These are phyloP conservation scores for Trichoderma polysporum DNA, from an alignment of 2,329 filamentous ascomycete species.

Conservation along the genomic window DNA sequence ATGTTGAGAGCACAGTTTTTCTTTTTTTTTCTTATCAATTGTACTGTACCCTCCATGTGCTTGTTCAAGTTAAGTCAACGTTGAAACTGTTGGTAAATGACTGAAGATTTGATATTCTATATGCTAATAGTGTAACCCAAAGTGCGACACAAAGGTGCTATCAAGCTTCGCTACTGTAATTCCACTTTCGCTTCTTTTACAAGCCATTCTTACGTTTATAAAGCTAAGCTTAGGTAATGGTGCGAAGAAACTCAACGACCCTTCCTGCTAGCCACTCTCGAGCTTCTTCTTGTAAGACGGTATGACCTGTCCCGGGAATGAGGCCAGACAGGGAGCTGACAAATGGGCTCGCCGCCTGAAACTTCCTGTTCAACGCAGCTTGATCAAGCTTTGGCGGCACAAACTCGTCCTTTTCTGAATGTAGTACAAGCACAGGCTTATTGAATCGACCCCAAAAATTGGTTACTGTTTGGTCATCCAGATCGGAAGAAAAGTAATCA, in stretches of 20 bases:
- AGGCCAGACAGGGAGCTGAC: slow-evolving; percentile 52
- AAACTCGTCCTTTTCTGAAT: slow-evolving; percentile 65
- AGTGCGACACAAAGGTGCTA: not conserved
- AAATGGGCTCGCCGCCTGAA: slow-evolving; percentile 47
- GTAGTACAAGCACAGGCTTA: slow-evolving; percentile 62
- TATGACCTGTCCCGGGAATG: slow-evolving; percentile 54
- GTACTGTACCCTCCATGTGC: too few species aligned
- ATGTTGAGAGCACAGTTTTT: not conserved
- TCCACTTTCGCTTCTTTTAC: not conserved
- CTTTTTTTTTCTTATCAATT: not conserved
- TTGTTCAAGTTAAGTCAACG: not conserved
- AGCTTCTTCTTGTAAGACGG: slow-evolving; percentile 46
- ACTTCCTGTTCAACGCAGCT: slow-evolving; percentile 55
- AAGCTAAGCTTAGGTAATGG: not conserved
- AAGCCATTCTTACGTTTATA: not conserved
- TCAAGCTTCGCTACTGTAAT: not conserved
- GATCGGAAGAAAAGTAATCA: slow-evolving; percentile 83
- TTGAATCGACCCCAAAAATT: slow-evolving; percentile 65
- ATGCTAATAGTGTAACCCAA: not conserved
- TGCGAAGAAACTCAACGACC: slow-evolving; percentile 47
- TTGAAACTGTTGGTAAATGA: not conserved
- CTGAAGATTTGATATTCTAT: not conserved
- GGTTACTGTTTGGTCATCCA: slow-evolving; percentile 56
- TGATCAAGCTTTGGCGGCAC: slow-evolving; percentile 61
- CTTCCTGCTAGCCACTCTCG: slow-evolving; percentile 51